Conservation (phyloP, 2,329 filamentous ascomycete genomes). For the Simplicillium sp. region DNA sequence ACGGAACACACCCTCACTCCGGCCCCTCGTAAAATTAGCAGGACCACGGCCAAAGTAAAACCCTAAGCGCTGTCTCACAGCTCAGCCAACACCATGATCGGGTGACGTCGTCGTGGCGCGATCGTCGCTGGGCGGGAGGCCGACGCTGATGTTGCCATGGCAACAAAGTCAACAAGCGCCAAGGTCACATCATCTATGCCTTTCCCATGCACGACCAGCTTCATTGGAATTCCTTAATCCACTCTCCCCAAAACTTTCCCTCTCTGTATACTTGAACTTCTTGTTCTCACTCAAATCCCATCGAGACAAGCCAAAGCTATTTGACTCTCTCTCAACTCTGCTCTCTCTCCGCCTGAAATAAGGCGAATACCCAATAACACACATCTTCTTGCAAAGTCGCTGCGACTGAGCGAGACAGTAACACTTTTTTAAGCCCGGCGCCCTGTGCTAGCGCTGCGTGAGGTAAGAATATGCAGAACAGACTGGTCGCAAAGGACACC, state of each 20-base stretch:
- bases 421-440: conserved; percentile 54
- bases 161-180: conserved; percentile 20
- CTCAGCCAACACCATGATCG: no score
- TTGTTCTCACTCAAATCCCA: conserved; percentile 4
- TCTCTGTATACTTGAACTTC: conserved; percentile 6
- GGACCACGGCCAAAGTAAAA: no score
- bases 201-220: conserved; percentile 13
- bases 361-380: conserved; percentile 14
- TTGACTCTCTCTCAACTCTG: conserved; percentile 9
- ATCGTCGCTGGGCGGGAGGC: no score
- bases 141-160: conserved; percentile 18
- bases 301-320: conserved; percentile 3
- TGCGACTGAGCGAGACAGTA: conserved; percentile 37
- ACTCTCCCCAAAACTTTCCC: conserved; percentile 7
- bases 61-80: no score
- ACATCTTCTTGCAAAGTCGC: conserved; percentile 24
- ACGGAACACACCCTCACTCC: no score
- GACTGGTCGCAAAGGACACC: conserved; percentile 2
- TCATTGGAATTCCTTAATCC: conserved; percentile 4
- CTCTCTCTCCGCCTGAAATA: conserved; percentile 19
- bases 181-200: conserved; percentile 9
- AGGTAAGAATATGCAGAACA: conserved; percentile 42
- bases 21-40: no score
- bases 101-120: no score
- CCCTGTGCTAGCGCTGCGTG: conserved; percentile 75